phyloP scores from a whole-genome alignment of 441 rosid genomes.

The Pelargonium australe region DNA sequence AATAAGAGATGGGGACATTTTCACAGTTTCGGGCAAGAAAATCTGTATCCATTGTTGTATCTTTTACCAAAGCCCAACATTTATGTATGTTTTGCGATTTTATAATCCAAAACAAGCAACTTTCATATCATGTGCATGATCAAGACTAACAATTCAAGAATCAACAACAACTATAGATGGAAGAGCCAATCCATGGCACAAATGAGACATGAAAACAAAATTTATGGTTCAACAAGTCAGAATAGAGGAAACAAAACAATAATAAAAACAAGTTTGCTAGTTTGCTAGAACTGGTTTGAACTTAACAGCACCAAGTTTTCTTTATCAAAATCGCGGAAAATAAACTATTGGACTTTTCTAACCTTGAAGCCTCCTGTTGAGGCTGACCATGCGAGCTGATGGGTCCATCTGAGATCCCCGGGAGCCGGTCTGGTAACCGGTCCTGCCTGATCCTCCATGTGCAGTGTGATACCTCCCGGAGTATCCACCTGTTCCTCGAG shows the following conservation, averaged over 20 bases:
- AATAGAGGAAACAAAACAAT: neutral
- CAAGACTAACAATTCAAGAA: too few relatives aligned
- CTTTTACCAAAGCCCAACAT: neutral
- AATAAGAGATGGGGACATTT: neutral
- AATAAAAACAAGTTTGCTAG: neutral
- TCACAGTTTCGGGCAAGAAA: too few relatives aligned
- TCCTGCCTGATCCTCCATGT: slow-evolving; percentile 35
- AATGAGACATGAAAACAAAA: too few relatives aligned
- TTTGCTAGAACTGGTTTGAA: neutral
- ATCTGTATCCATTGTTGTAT: too few relatives aligned
- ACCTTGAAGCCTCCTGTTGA: slow-evolving; percentile 44
- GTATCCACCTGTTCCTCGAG: slow-evolving; percentile 45
- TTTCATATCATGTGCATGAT: neutral
- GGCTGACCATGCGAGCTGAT: slow-evolving; percentile 66
- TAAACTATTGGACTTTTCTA: slow-evolving; percentile 4
- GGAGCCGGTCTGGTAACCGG: slow-evolving; percentile 19
- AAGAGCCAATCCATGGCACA: too few relatives aligned
- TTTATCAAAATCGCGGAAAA: neutral
- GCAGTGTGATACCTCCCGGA: slow-evolving; percentile 14
- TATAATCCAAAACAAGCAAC: neutral
- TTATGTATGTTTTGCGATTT: neutral
- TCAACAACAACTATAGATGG: too few relatives aligned
- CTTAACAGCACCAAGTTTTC: neutral
- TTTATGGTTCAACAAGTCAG: too few relatives aligned
- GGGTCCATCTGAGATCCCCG: slow-evolving; percentile 59